These are phyloP conservation scores for Corymbia maculata DNA, from an alignment of 345 rosid species.

Conservation along the genomic window DNA sequence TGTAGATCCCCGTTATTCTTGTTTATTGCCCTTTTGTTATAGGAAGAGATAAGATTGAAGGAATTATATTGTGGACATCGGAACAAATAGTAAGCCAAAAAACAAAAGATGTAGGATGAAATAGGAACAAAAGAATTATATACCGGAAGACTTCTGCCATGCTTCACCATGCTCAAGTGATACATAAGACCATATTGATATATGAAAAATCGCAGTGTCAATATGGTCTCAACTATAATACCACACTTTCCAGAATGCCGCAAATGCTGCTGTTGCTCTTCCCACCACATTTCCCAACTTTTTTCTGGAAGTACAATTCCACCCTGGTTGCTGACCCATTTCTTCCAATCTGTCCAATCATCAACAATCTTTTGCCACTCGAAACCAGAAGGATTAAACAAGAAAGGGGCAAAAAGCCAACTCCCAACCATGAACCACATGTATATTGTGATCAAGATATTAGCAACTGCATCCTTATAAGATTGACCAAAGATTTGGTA, in stretches of 20 bases:
- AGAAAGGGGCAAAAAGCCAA: conserved; percentile 97
- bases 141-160: conserved; percentile 58
- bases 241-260: conserved; percentile 89
- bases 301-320: conserved; percentile 91
- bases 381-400: conserved; percentile 96
- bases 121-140: not conserved
- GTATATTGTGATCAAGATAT: conserved; percentile 70
- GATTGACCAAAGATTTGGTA: conserved; percentile 75
- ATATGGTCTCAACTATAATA: conserved; percentile 14
- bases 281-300: conserved; percentile 99
- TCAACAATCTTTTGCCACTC: conserved; percentile 99
- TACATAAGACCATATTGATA: conserved; percentile 95
- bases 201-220: conserved; percentile 57
- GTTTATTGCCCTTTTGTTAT: too few species aligned
- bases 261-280: conserved; percentile 95
- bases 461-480: conserved; percentile 73
- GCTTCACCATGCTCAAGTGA: conserved; percentile 51
- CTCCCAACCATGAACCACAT: conserved; percentile 99
- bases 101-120: not conserved
- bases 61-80: not conserved
- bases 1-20: not conserved
- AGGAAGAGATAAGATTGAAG: not conserved
- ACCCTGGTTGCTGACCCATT: conserved; percentile 84
- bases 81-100: not conserved
- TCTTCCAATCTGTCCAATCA: conserved; percentile 99